Percentiles rank a stretch among this genome's conserved stretches.
Conservation (phyloP, 345 rosid genomes). For the Euphorbia lathyris region DNA sequence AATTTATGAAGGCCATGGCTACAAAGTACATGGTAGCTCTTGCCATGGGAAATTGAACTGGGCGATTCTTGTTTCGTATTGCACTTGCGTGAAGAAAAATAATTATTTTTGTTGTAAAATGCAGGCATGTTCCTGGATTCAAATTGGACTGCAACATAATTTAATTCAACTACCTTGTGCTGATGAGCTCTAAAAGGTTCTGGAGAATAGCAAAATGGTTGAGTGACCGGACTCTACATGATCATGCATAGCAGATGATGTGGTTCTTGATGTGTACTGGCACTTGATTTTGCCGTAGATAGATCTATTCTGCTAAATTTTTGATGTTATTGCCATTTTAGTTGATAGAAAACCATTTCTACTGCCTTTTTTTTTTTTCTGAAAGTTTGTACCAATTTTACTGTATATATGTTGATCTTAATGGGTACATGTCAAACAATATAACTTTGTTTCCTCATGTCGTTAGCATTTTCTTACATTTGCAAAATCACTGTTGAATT, state of each 20-base stretch:
- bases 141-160: neutral
- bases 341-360: slow-evolving; percentile 1
- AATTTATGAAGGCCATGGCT: neutral
- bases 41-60: neutral
- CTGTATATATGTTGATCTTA: neutral
- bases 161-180: slow-evolving; percentile 11
- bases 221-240: slow-evolving; percentile 6
- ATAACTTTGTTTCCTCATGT: neutral
- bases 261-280: slow-evolving; percentile 5
- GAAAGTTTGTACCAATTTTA: neutral
- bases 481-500: neutral
- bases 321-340: neutral
- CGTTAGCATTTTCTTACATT: neutral
- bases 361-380: slow-evolving; percentile 5
- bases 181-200: slow-evolving; percentile 7
- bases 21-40: neutral
- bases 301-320: neutral
- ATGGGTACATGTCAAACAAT: too few relatives aligned
- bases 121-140: slow-evolving; percentile 19
- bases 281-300: slow-evolving; percentile 6
- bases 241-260: neutral
- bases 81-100: too few relatives aligned
- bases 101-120: neutral
- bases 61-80: too few relatives aligned
- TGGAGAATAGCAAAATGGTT: neutral